Evolutionary conservation across 2,329 filamentous ascomycete genomes (phyloP).

Genomic region (Fonsecaea pedrosoi): DNA sequence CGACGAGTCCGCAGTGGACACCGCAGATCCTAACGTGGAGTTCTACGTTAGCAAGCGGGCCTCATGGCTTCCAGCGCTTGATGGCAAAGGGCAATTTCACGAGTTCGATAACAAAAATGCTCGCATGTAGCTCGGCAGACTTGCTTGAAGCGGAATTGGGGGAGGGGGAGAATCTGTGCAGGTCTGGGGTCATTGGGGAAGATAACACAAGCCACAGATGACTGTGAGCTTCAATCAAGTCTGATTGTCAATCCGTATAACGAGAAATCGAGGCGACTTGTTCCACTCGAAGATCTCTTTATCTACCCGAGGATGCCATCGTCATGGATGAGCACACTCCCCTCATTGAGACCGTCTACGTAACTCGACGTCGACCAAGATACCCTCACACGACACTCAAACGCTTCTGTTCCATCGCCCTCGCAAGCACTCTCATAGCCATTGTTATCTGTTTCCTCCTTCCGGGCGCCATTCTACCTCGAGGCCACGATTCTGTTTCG

Average conservation of each 20-base stretch:
- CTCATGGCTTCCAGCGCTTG: constrained; percentile 22
- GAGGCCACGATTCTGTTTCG: constrained; percentile 47
- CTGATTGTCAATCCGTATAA: not conserved
- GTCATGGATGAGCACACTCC: constrained; percentile 46
- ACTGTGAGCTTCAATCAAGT: not conserved
- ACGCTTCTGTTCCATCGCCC: constrained; percentile 50
- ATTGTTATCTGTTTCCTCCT: constrained; percentile 51
- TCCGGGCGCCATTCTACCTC: constrained; percentile 46
- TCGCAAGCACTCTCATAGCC: constrained; percentile 49
- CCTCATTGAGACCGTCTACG: constrained; percentile 49
- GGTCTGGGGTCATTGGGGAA: no score
- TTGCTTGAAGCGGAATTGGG: no score
- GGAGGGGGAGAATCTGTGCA: no score
- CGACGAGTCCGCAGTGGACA: constrained; percentile 12
- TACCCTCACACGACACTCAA: constrained; percentile 51
- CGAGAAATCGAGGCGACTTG: not conserved
- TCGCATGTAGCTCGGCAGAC: no score
- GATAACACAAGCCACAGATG: no score
- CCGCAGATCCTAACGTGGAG: constrained; percentile 19
- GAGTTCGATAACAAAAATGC: constrained; percentile 9
- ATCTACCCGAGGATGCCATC: constrained; percentile 9
- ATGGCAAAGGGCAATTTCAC: constrained; percentile 24
- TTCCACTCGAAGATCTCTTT: not conserved
- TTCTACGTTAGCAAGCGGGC: constrained; percentile 27
- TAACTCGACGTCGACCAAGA: constrained; percentile 49